phyloP scores from a whole-genome alignment of 169 alveolate species.

The Theileria parva region DNA sequence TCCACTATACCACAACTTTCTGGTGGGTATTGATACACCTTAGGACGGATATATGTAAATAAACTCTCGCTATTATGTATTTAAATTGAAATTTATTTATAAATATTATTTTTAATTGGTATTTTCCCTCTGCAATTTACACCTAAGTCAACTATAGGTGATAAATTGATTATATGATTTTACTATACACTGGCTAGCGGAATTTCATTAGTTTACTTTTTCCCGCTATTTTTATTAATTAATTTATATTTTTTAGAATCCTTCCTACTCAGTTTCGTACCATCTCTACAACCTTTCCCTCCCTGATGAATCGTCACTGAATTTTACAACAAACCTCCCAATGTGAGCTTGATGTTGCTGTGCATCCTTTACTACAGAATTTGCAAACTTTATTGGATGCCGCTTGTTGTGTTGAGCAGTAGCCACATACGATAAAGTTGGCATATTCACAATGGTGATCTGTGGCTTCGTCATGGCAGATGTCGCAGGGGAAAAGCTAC shows the following conservation, averaged over 20 bases:
- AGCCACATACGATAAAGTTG: constrained; percentile 83
- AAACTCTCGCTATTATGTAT: neutral
- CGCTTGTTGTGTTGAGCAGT: constrained; percentile 80
- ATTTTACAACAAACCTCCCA: constrained; percentile 59
- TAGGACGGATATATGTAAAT: neutral
- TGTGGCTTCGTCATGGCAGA: constrained; percentile 81
- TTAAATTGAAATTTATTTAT: neutral
- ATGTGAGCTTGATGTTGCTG: constrained; percentile 60
- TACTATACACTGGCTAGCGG: neutral
- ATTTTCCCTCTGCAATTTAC: neutral
- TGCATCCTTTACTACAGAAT: constrained; percentile 51
- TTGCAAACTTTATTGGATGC: constrained; percentile 70
- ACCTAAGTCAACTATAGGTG: neutral
- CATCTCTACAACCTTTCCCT: constrained; percentile 79
- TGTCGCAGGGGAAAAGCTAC: constrained; percentile 84
- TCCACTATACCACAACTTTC: constrained; percentile 10
- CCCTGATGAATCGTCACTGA: constrained; percentile 42
- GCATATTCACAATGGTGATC: constrained; percentile 84
- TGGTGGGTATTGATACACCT: constrained; percentile 15
- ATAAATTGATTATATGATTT: neutral
- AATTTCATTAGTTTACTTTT: neutral
- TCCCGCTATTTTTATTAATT: constrained; percentile 37
- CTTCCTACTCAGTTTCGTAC: constrained; percentile 68
- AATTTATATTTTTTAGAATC: constrained; percentile 73
- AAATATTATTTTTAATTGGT: neutral